Conservation (phyloP, 1,284 basidiomycete genomes). For the Heterobasidion annosum region DNA sequence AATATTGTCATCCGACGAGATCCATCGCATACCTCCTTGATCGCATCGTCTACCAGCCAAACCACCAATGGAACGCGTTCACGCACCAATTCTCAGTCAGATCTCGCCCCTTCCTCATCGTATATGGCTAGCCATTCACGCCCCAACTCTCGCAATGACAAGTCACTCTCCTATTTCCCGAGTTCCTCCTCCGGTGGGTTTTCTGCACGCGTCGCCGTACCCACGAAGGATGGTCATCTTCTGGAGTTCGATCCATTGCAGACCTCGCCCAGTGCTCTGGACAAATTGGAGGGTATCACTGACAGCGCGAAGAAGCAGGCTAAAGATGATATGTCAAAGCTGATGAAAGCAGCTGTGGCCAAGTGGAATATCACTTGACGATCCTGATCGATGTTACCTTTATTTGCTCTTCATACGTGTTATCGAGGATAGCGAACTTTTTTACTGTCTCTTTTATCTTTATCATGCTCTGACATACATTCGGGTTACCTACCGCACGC, state of each 20-base stretch:
- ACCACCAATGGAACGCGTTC: conserved; percentile 26
- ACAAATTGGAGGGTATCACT: conserved; percentile 66
- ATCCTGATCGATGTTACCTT: background rate
- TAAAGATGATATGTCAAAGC: conserved; percentile 58
- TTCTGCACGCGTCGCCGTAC: conserved; percentile 42
- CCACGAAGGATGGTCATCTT: conserved; percentile 64
- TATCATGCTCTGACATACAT: background rate
- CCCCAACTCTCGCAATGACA: conserved; percentile 27
- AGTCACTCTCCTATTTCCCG: conserved; percentile 17
- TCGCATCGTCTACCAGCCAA: conserved; percentile 10
- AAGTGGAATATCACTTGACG: conserved; percentile 56
- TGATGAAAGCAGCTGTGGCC: conserved; percentile 61
- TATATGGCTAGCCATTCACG: conserved; percentile 32
- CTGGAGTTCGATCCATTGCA: conserved; percentile 73
- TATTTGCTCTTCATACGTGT: background rate
- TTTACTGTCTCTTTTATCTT: background rate
- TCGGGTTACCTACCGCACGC: background rate
- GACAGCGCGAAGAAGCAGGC: conserved; percentile 75
- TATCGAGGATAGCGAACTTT: background rate
- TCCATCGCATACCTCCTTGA: conserved; percentile 34
- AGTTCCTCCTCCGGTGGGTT: conserved; percentile 1
- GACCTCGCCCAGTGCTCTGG: conserved; percentile 59
- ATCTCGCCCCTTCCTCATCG: conserved; percentile 13
- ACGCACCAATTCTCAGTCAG: conserved; percentile 39
- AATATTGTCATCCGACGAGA: conserved; percentile 49